phyloP scores from a whole-genome alignment of 192 early-diverging fungal species.

The Glomus cerebriforme region DNA sequence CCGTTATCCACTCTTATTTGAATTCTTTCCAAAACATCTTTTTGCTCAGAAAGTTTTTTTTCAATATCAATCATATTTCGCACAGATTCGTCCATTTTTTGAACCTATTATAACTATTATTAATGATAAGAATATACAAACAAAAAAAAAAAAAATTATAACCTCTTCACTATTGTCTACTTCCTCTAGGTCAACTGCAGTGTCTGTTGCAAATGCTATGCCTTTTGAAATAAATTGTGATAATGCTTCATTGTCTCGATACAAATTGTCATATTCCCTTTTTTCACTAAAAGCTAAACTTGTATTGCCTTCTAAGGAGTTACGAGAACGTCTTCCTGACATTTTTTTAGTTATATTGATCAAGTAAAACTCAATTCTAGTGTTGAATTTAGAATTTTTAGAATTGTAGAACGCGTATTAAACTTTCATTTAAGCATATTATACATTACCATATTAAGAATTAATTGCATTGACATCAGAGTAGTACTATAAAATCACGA shows the following conservation, averaged over 20 bases:
- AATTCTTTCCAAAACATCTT: constrained; percentile 3
- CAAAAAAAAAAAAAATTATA: too few species aligned
- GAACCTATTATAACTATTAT: constrained; percentile 11
- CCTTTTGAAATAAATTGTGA: neutral
- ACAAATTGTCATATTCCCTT: constrained; percentile 3
- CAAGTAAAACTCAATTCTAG: too few species aligned
- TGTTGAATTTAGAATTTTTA: too few species aligned
- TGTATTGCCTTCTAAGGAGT: neutral
- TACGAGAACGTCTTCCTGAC: neutral
- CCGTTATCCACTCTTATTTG: neutral
- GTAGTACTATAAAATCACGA: too few species aligned
- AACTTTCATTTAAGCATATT: too few species aligned
- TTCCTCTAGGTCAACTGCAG: constrained; percentile 10
- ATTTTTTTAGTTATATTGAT: neutral
- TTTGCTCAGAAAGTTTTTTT: constrained; percentile 11
- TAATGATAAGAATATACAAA: neutral
- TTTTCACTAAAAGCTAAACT: neutral
- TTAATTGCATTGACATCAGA: too few species aligned
- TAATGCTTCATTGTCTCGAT: neutral
- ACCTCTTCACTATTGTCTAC: neutral
- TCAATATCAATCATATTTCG: constrained; percentile 32
- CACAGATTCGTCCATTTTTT: constrained; percentile 16
- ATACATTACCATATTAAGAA: too few species aligned
- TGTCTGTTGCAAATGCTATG: neutral
- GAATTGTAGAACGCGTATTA: too few species aligned